Percentiles rank a stretch among this genome's conserved stretches.
Evolutionary conservation across 2,329 filamentous ascomycete species (phyloP).

Genomic region (Bertia moriformis): DNA sequence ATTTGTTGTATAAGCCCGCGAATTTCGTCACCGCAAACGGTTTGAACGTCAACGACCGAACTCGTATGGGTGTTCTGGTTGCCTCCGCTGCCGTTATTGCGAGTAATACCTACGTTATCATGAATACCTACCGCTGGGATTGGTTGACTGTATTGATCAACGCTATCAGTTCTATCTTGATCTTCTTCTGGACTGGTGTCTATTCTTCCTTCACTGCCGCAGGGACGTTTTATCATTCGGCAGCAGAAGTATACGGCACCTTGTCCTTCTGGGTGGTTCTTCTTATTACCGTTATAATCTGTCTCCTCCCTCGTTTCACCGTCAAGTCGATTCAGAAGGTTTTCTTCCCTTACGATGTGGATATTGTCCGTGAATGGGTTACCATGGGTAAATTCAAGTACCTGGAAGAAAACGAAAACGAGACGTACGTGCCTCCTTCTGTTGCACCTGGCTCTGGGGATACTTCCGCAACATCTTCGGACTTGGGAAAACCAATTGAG

Average conservation of each 20-base stretch:
- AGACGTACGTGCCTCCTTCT: neutral
- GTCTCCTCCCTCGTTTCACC: constrained; percentile 73
- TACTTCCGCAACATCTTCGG: neutral
- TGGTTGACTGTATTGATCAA: constrained; percentile 85
- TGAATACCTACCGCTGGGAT: constrained; percentile 97
- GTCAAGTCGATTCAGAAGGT: constrained; percentile 85
- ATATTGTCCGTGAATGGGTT: constrained; percentile 90
- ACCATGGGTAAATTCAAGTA: constrained; percentile 69
- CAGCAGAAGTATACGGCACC: constrained; percentile 63
- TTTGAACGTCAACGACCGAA: constrained; percentile 62
- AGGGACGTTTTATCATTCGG: constrained; percentile 58
- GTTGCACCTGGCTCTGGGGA: neutral
- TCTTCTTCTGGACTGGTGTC: constrained; percentile 92
- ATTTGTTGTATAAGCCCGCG: constrained; percentile 52
- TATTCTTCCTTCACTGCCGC: constrained; percentile 45
- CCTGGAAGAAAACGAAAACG: constrained; percentile 39
- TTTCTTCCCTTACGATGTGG: constrained; percentile 81
- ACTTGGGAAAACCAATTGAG: neutral
- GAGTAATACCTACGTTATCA: constrained; percentile 85
- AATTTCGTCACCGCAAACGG: constrained; percentile 48
- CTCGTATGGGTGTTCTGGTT: constrained; percentile 75
- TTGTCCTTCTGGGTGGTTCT: constrained; percentile 79
- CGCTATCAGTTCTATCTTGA: constrained; percentile 64
- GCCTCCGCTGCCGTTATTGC: constrained; percentile 71
- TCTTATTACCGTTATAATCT: constrained; percentile 65